phyloP scores from a whole-genome alignment of 495 filamentous ascomycete genomes.

The Ramalina peruviana region DNA sequence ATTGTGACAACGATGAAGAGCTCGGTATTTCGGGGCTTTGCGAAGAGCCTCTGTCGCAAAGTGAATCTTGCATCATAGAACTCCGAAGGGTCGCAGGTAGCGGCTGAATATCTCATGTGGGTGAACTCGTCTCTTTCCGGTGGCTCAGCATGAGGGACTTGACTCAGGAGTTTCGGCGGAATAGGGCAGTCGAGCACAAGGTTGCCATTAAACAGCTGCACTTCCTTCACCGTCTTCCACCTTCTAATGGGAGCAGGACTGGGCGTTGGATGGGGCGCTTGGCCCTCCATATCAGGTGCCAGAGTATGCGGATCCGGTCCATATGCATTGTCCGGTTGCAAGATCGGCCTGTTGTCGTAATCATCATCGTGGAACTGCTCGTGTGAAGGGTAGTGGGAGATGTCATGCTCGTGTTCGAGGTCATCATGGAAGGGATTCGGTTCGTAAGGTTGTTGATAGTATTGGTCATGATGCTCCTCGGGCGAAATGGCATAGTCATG shows the following conservation, averaged over 20 bases:
- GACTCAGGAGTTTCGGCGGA: slow-evolving; percentile 72
- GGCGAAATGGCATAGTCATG: slow-evolving; percentile 66
- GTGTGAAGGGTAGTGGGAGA: slow-evolving; percentile 37
- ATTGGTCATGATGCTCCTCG: slow-evolving; percentile 71
- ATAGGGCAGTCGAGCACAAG: slow-evolving; percentile 95
- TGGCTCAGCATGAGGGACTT: slow-evolving; percentile 65
- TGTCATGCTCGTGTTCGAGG: slow-evolving; percentile 38
- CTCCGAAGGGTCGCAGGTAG: slow-evolving; percentile 83
- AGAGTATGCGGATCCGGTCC: slow-evolving; percentile 36
- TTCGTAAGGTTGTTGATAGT: slow-evolving; percentile 72
- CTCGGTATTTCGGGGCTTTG: slow-evolving; percentile 86
- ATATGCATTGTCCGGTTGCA: slow-evolving; percentile 41
- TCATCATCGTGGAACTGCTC: slow-evolving; percentile 37
- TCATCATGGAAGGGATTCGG: slow-evolving; percentile 31
- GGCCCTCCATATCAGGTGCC: slow-evolving; percentile 30
- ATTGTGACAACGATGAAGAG: slow-evolving; percentile 97
- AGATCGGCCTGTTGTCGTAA: slow-evolving; percentile 45
- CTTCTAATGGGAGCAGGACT: slow-evolving; percentile 62
- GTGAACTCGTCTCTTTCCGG: slow-evolving; percentile 93
- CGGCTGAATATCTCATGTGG: slow-evolving; percentile 95
- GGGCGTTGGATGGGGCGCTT: slow-evolving; percentile 31
- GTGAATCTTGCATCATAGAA: slow-evolving; percentile 87
- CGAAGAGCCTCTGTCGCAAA: slow-evolving; percentile 84
- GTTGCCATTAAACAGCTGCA: slow-evolving; percentile 91
- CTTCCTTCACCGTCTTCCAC: slow-evolving; percentile 98